These are phyloP conservation scores for Fusarium buharicum DNA, from an alignment of 2,329 filamentous ascomycete genomes.

Conservation along the genomic window DNA sequence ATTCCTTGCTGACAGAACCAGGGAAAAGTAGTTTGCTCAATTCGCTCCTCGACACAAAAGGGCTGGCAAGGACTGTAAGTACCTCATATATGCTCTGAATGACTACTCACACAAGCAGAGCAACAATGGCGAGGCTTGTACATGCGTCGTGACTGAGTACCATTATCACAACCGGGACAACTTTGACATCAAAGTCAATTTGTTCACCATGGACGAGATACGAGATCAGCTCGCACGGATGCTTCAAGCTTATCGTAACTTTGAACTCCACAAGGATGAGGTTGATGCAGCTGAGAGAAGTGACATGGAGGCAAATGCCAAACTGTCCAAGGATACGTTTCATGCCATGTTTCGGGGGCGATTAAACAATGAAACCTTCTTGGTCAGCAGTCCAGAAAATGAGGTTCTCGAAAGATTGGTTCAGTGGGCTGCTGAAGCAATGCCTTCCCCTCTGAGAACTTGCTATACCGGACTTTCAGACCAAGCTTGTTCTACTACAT, in stretches of 20 bases:
- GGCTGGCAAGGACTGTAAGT: constrained; percentile 57
- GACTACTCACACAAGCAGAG: constrained; percentile 49
- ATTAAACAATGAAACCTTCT: constrained; percentile 32
- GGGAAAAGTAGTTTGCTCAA: constrained; percentile 63
- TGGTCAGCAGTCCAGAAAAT: constrained; percentile 27
- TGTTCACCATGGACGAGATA: constrained; percentile 49
- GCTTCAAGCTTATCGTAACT: constrained; percentile 52
- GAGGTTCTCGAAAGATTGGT: constrained; percentile 36
- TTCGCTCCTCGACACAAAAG: constrained; percentile 55
- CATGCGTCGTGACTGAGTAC: constrained; percentile 60
- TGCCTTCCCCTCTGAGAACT: constrained; percentile 9
- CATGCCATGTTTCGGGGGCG: constrained; percentile 50
- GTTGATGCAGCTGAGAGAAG: constrained; percentile 40
- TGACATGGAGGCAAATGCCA: constrained; percentile 45
- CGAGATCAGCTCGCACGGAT: constrained; percentile 50
- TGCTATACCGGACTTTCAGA: constrained; percentile 6
- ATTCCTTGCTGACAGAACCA: constrained; percentile 8
- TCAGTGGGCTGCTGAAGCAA: constrained; percentile 37
- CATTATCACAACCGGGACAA: constrained; percentile 49
- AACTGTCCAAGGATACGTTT: constrained; percentile 53
- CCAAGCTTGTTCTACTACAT: constrained; percentile 48
- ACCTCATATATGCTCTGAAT: rapidly evolving
- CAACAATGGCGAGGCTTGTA: constrained; percentile 57
- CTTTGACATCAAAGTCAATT: constrained; percentile 51
- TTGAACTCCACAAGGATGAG: constrained; percentile 42